Percentiles rank a stretch among this genome's conserved stretches.
Evolutionary conservation across 176 grass and related monocot species (phyloP).

Genomic region (Triticum aestivum): IWGSC_CS_RefSeq_v2.1 NC_057799.1:327122324-327122823

Average conservation of each 20-base stretch:
- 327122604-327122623: conserved; percentile 6
- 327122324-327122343: neutral
- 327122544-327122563: neutral
- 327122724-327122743: conserved; percentile 5
- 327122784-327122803: conserved; percentile 70
- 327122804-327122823: conserved; percentile 79
- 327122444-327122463: neutral
- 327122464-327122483: neutral
- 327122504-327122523: conserved; percentile 1
- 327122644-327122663: conserved; percentile 40
- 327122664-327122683: conserved; percentile 28
- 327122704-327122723: conserved; percentile 24
- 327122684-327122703: conserved; percentile 10
- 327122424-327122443: conserved; percentile 11
- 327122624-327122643: conserved; percentile 32
- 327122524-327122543: neutral
- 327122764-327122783: conserved; percentile 41
- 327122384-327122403: neutral
- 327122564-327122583: neutral
- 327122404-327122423: neutral
- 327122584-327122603: conserved; percentile 9
- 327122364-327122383: conserved; percentile 9
- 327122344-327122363: neutral
- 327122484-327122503: conserved; percentile 5
- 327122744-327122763: conserved; percentile 20